Conservation (phyloP, 306 rosid genomes). For the Prunus fruticosa region DNA sequence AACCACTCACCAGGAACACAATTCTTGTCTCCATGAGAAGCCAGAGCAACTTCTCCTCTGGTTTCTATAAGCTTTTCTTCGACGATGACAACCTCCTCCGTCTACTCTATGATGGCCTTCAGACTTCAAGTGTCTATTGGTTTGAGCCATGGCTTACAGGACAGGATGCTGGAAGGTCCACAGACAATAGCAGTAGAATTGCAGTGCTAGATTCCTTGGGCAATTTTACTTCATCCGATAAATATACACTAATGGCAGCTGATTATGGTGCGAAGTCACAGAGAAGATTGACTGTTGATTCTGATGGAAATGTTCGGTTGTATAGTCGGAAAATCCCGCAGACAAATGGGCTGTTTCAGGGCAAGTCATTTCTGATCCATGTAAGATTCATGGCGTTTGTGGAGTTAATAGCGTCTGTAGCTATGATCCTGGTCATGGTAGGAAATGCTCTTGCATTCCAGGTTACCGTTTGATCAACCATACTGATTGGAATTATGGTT, state of each 20-base stretch:
- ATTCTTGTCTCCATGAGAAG: constrained; percentile 47
- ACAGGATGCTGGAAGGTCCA: constrained; percentile 23
- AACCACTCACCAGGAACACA: constrained; percentile 34
- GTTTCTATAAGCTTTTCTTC: constrained; percentile 43
- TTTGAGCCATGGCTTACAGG: constrained; percentile 34
- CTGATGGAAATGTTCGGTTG: constrained; percentile 43
- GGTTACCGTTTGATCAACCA: constrained; percentile 33
- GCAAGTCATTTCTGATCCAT: constrained; percentile 37
- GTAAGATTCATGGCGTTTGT: constrained; percentile 51
- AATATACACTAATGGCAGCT: constrained; percentile 21
- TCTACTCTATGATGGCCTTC: constrained; percentile 47
- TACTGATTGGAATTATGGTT: constrained; percentile 41
- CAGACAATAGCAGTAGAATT: constrained; percentile 36
- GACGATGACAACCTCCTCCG: constrained; percentile 48
- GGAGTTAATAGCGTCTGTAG: constrained; percentile 40
- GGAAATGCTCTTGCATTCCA: constrained; percentile 37
- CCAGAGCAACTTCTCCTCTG: constrained; percentile 40
- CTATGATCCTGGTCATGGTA: constrained; percentile 4
- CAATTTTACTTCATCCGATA: constrained; percentile 43
- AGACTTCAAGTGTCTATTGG: constrained; percentile 42
- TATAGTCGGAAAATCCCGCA: constrained; percentile 24
- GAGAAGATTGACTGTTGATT: constrained; percentile 36
- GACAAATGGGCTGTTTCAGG: constrained; percentile 38
- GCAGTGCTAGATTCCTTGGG: constrained; percentile 40
- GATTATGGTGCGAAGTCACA: constrained; percentile 36